Conservation (phyloP, 805 yeast species). For the Danielozyma ontarioensis region DNA sequence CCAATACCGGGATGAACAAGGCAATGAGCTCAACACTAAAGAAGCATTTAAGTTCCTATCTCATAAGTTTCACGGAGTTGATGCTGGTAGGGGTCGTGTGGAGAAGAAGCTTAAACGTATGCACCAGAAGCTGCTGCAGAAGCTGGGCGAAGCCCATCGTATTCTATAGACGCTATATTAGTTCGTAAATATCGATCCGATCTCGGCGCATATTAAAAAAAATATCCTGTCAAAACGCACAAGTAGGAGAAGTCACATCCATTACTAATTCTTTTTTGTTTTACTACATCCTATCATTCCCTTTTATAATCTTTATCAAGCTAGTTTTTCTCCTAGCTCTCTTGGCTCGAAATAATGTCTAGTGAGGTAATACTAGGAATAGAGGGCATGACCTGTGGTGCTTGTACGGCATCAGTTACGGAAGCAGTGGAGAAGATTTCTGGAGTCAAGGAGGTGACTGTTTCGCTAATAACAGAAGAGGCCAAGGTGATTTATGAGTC, state of each 20-base stretch:
- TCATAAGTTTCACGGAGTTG: constrained; percentile 70
- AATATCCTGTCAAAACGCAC: too few species aligned
- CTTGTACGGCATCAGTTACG: constrained; percentile 19
- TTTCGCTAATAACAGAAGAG: constrained; percentile 23
- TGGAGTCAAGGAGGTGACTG: constrained; percentile 12
- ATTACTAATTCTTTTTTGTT: too few species aligned
- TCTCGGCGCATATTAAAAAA: too few species aligned
- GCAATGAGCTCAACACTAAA: constrained; percentile 53
- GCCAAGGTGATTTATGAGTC: constrained; percentile 17
- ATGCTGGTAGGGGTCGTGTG: constrained; percentile 14
- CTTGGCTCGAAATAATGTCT: too few species aligned
- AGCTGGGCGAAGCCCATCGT: neutral
- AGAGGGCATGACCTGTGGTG: constrained; percentile 23
- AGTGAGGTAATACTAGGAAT: constrained; percentile 5
- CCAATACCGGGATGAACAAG: constrained; percentile 59
- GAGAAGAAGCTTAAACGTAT: too few species aligned
- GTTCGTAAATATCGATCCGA: too few species aligned
- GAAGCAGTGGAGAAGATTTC: constrained; percentile 11
- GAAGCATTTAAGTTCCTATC: constrained; percentile 76
- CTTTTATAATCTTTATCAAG: too few species aligned
- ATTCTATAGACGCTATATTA: neutral
- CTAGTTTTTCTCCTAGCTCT: too few species aligned
- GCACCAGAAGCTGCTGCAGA: too few species aligned
- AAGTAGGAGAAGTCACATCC: too few species aligned
- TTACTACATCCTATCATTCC: too few species aligned